Evolutionary conservation across 768 basidiomycete species (phyloP).

Genomic region (Baorangia bicolor): DNA sequence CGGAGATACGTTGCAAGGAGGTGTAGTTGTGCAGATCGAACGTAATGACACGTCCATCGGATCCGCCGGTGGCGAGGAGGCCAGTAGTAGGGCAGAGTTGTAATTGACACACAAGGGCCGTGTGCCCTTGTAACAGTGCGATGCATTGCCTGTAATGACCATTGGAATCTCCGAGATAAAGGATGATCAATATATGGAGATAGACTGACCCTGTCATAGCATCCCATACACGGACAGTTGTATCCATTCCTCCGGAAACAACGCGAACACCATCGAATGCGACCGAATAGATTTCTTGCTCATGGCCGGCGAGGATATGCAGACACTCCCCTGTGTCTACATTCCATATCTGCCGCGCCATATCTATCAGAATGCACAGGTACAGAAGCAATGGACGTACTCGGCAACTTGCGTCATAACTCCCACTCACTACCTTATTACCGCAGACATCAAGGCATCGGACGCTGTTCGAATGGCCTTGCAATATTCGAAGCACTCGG

Average conservation of each 20-base stretch:
- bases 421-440: slow-evolving; percentile 82
- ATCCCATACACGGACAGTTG: slow-evolving; percentile 91
- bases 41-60: slow-evolving; percentile 82
- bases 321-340: slow-evolving; percentile 87
- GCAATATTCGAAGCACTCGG: slow-evolving; percentile 57
- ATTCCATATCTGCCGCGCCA: slow-evolving; percentile 72
- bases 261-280: slow-evolving; percentile 84
- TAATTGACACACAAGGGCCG: slow-evolving; percentile 87
- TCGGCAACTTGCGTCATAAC: slow-evolving; percentile 87
- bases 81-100: slow-evolving; percentile 60
- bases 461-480: slow-evolving; percentile 80
- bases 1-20: slow-evolving; percentile 66
- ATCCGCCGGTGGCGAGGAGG: slow-evolving; percentile 78
- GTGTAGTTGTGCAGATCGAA: slow-evolving; percentile 52
- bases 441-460: slow-evolving; percentile 88
- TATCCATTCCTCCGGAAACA: slow-evolving; percentile 88
- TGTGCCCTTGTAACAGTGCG: slow-evolving; percentile 88
- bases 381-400: slow-evolving; percentile 40
- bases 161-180: background rate
- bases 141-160: slow-evolving; percentile 58
- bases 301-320: slow-evolving; percentile 78
- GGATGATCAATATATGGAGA: background rate
- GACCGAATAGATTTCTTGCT: slow-evolving; percentile 87
- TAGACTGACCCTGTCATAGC: slow-evolving; percentile 72
- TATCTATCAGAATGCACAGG: background rate